Conservation (phyloP, 2,329 filamentous ascomycete genomes). For the Curvularia verruculosa region DNA sequence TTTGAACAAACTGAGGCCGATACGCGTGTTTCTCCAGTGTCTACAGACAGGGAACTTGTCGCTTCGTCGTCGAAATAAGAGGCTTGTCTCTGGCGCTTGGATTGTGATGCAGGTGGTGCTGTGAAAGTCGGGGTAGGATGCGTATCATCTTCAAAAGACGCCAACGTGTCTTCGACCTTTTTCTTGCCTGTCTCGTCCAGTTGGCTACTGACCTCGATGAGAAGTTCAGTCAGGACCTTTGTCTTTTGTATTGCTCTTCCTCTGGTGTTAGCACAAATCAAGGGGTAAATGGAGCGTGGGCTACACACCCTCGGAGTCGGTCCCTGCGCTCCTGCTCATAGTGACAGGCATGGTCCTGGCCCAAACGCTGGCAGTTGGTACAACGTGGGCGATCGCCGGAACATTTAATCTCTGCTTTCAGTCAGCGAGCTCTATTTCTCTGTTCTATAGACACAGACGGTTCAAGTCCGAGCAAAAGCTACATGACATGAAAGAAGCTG, state of each 20-base stretch:
- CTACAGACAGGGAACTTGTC: slow-evolving; percentile 2
- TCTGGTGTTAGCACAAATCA: neutral
- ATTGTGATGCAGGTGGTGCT: neutral
- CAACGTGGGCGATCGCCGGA: slow-evolving; percentile 43
- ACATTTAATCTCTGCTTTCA: slow-evolving; percentile 39
- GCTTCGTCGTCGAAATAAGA: slow-evolving; percentile 7
- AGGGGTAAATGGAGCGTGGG: neutral
- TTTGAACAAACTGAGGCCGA: slow-evolving; percentile 20
- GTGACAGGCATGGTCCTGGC: slow-evolving; percentile 31
- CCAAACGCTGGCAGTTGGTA: slow-evolving; percentile 36
- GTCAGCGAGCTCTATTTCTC: slow-evolving; percentile 6
- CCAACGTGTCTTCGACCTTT: slow-evolving; percentile 19
- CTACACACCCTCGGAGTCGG: slow-evolving; percentile 37
- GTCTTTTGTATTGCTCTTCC: slow-evolving; percentile 20
- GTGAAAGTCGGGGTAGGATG: slow-evolving; percentile 2
- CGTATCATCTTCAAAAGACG: slow-evolving; percentile 14
- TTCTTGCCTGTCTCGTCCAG: slow-evolving; percentile 17
- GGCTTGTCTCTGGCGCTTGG: slow-evolving; percentile 13
- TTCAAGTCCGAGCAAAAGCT: neutral
- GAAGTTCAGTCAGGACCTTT: slow-evolving; percentile 21
- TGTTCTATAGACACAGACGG: neutral
- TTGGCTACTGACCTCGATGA: slow-evolving; percentile 23
- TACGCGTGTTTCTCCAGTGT: slow-evolving; percentile 8
- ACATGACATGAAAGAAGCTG: neutral
- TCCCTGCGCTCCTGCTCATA: slow-evolving; percentile 45